A percentile compares a stretch with the other conserved stretches of the same genome.
Conservation (phyloP, 768 basidiomycete genomes). For the Boletus edulis region DNA sequence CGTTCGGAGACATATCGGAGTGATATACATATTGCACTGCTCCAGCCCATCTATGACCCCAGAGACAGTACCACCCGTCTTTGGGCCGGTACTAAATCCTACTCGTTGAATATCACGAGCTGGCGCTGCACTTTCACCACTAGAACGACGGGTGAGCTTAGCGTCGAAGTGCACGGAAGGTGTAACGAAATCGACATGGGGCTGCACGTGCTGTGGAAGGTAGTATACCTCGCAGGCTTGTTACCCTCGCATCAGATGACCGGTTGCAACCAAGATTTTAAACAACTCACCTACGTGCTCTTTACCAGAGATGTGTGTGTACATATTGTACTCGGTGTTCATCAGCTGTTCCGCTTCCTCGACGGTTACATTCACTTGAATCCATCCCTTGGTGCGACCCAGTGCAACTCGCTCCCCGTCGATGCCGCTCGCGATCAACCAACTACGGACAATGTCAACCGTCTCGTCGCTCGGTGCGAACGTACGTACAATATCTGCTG, state of each 20-base stretch:
- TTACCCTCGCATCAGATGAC: neutral
- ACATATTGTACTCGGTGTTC: slow-evolving; percentile 33
- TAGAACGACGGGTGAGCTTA: slow-evolving; percentile 18
- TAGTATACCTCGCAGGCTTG: slow-evolving; percentile 33
- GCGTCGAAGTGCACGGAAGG: slow-evolving; percentile 36
- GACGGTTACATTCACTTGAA: slow-evolving; percentile 27
- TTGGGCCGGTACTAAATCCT: slow-evolving; percentile 8
- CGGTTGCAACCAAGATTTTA: neutral
- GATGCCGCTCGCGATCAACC: slow-evolving; percentile 30
- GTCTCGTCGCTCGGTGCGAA: slow-evolving; percentile 24
- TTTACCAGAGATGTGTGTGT: slow-evolving; percentile 26
- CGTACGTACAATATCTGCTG: slow-evolving; percentile 22
- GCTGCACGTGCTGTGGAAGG: slow-evolving; percentile 30
- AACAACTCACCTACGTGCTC: slow-evolving; percentile 25
- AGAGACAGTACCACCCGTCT: slow-evolving; percentile 12
- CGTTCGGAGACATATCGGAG: slow-evolving; percentile 27
- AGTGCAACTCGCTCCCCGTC: slow-evolving; percentile 15
- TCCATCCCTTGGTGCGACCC: slow-evolving; percentile 21
- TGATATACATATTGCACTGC: slow-evolving; percentile 28
- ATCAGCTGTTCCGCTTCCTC: slow-evolving; percentile 33
- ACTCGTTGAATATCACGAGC: slow-evolving; percentile 16
- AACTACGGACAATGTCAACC: slow-evolving; percentile 16
- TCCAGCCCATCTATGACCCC: slow-evolving; percentile 12
- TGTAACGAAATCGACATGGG: slow-evolving; percentile 35
- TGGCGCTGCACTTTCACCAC: neutral